Base-by-base conservation (phyloP, 306 rosid genomes). In the Medicago ruthenica region DNA sequence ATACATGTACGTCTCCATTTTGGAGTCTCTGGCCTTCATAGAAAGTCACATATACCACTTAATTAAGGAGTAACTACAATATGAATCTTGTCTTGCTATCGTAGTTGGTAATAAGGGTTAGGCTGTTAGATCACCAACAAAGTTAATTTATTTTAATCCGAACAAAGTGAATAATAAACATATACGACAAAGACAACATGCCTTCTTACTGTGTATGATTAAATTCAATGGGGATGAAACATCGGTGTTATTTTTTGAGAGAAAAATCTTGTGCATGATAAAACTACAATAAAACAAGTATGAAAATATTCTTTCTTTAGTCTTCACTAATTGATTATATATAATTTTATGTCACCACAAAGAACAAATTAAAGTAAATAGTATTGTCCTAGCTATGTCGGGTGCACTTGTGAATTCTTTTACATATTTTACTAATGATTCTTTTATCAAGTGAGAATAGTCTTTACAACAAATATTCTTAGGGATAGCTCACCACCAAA, bases 391-490 rank as follows among this genome's bases (percentile, higher is more conserved):
- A 16, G 8, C 58, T 51, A 22, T 17, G 64, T 12, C 10, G 24
- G 22, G 48, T 39, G 69, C 48, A 63, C 27, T 63, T 64, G 22
- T 63, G 27, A 64, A 64, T 64, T 37, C 21, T 37, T 68, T 60
- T 34, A 17, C 1, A 16, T 45, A 75, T 65, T 27, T 58, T 58
- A 37, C 62, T 47, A 75, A 3, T 67, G 54, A 76, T 54, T 67
- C 68, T 58, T 77, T 34, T 22, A 27, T 70, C 27, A 16, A 44
- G 17, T 7, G 27, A 68, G 24, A 41, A 40, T 34, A 66, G 69
- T 39, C 31, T 79, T 79, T 54, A 47, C 76, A n/a, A 59, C 61
- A 75, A 74, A 58, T 67, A 75, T 4, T 34, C 4, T 7, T 16
- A 71, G 47, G 60, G 59, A 73, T 4, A n/a, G 44, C 18, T 21